Percentiles rank a stretch among this genome's conserved stretches.
Conservation (phyloP, 1,284 basidiomycete species). For the Tilletia setariae region DNA sequence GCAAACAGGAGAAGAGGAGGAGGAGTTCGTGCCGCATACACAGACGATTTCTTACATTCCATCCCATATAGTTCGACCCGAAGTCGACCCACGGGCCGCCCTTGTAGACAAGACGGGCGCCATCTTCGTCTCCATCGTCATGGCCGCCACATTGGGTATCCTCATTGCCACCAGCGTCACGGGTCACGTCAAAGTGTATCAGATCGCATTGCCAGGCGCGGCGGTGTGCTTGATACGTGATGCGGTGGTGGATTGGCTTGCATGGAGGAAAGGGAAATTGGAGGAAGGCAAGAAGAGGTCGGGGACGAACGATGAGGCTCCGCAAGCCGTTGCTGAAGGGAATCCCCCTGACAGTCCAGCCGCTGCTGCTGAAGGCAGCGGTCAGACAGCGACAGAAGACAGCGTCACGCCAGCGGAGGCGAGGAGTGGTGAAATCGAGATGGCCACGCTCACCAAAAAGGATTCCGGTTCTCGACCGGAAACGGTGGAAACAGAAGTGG, state of each 20-base stretch:
- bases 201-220: conserved; percentile 82
- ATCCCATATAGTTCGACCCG: conserved; percentile 55
- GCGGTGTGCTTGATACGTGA: conserved; percentile 69
- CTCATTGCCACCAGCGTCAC: conserved; percentile 64
- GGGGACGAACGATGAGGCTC: background rate
- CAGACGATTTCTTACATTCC: conserved; percentile 55
- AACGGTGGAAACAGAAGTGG: too few species aligned
- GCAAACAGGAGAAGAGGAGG: background rate
- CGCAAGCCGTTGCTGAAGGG: background rate
- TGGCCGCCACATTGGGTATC: conserved; percentile 61
- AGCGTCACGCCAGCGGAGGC: background rate
- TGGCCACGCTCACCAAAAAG: conserved; percentile 5
- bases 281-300: conserved; percentile 15
- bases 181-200: conserved; percentile 61
- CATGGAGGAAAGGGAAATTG: conserved; percentile 23
- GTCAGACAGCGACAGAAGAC: background rate
- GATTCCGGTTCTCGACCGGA: background rate
- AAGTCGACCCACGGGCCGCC: conserved; percentile 58
- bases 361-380: background rate
- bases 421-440: background rate
- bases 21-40: background rate
- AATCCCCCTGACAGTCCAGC: background rate
- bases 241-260: conserved; percentile 61
- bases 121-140: conserved; percentile 58
- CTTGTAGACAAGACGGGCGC: conserved; percentile 61